Base-by-base conservation (phyloP, 2,329 filamentous ascomycete species). In the Fusarium sp. region DNA sequence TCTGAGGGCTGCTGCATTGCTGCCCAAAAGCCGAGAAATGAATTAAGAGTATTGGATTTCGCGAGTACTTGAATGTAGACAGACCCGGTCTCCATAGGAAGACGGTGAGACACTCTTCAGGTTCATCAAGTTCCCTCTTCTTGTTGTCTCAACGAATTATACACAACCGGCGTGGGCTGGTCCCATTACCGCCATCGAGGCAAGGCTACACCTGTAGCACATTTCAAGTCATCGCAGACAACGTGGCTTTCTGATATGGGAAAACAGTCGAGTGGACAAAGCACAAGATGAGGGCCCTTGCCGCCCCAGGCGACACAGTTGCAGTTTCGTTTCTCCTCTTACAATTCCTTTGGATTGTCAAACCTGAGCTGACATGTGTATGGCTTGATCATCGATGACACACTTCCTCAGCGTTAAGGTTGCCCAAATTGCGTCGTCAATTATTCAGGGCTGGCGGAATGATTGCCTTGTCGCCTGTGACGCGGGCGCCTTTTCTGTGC, bases 351-450 rank as follows among this genome's bases (percentile, higher is more conserved):
- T 57, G 41, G 15, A 45, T 47, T 41, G 53, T 50, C 55, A 35
- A 65, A 59, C 45, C 22, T 48, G 58, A 55, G 69, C 71, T 74
- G 47, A 74, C 71, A 61, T 54, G 50, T 53, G 32, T 55, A 74
- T 69, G 45, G 56, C 71, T 65, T 59, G 62, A 57, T 45, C 26
- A 38, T 62, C 44, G 44, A 57, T 56, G 39, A 18, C 24, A 58
- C 41, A 42, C 39, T 45, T 54, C 24, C 15, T 60, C 36, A 28
- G 35, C 15, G 44, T 44, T 45, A 54, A 39, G 39, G 20, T 41
- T 44, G 32, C 42, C 41, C 22, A 44, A 60, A 55, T 36, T 62
- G 59, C 45, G 39, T 39, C 36, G 14, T 48, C 47, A 22, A 51
- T 59, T 54, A 68, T 65, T 26, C 48, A 65, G 24, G 72, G 72